Percentiles rank a stretch among this genome's conserved stretches.
Evolutionary conservation across 1,139 yeast species (phyloP).

Genomic region (Magnusiomyces paraingens): DNA sequence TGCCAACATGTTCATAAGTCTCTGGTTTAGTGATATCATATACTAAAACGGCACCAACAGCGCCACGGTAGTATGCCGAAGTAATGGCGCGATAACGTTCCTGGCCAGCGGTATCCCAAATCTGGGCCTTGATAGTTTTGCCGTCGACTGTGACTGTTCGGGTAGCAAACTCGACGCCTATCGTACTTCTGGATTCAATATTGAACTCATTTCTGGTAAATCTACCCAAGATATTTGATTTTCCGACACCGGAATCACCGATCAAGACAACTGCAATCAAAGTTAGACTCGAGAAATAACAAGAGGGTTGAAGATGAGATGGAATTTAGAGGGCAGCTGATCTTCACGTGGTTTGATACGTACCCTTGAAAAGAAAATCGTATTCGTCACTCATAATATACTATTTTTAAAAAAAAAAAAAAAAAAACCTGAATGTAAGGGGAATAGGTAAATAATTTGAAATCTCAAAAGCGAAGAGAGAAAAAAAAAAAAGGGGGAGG

Average conservation of each 20-base stretch:
- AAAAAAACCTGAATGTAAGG: neutral
- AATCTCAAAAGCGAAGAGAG: too few relatives aligned
- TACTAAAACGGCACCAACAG: conserved; percentile 93
- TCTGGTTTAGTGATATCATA: conserved; percentile 93
- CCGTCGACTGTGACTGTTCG: conserved; percentile 93
- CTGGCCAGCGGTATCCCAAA: conserved; percentile 99
- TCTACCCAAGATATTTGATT: conserved; percentile 86
- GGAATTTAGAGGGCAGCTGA: neutral
- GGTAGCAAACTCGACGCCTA: conserved; percentile 98
- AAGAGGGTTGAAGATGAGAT: neutral
- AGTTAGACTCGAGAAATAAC: neutral
- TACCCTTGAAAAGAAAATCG: conserved; percentile 87
- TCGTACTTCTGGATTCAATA: conserved; percentile 88
- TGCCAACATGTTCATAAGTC: conserved; percentile 85
- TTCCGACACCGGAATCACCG: conserved; percentile 98
- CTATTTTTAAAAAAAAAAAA: neutral
- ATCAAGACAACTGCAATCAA: conserved; percentile 63
- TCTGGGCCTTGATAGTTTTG: conserved; percentile 92
- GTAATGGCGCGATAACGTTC: conserved; percentile 98
- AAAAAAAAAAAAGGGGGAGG: too few relatives aligned
- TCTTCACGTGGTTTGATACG: conserved; percentile 23
- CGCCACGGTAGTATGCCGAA: conserved; percentile 95
- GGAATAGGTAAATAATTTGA: neutral
- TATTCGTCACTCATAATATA: conserved; percentile 56
- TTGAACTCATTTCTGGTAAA: conserved; percentile 95